A percentile compares a stretch with the other conserved stretches of the same genome.
These are phyloP conservation scores for Aethionema arabicum DNA, from an alignment of 345 rosid genomes.

Conservation along the genomic window DNA sequence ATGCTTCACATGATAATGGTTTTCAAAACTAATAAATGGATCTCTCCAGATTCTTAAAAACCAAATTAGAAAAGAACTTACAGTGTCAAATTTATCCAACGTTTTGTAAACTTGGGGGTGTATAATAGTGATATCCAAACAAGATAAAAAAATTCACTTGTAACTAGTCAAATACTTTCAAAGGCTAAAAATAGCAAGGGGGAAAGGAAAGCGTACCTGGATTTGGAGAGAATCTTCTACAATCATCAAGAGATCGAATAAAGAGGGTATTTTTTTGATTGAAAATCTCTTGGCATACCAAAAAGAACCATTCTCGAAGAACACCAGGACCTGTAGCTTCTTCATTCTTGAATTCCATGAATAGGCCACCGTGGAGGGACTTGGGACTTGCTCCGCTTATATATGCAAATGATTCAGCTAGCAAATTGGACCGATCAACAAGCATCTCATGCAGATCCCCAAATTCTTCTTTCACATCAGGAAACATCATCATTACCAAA, in stretches of 20 bases:
- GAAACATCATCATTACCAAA: conserved; percentile 85
- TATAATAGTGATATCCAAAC: not conserved
- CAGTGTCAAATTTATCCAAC: too few species aligned
- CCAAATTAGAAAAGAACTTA: too few species aligned
- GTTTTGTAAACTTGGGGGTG: too few species aligned
- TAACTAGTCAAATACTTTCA: too few species aligned
- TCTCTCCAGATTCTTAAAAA: too few species aligned
- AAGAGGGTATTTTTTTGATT: conserved; percentile 72
- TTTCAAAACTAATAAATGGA: too few species aligned
- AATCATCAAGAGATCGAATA: conserved; percentile 73
- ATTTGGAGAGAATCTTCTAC: conserved; percentile 88
- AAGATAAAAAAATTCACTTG: not conserved
- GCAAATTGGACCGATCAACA: conserved; percentile 79
- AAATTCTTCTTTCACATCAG: conserved; percentile 82
- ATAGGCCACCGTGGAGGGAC: conserved; percentile 67
- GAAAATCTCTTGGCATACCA: conserved; percentile 82
- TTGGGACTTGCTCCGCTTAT: conserved; percentile 62
- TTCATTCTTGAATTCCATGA: conserved; percentile 93
- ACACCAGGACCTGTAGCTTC: conserved; percentile 99
- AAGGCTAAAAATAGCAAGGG: not conserved
- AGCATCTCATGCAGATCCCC: conserved; percentile 96
- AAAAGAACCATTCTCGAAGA: conserved; percentile 84
- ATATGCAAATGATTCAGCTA: conserved; percentile 87
- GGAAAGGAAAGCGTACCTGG: conserved; percentile 65
- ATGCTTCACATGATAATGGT: too few species aligned